Base-by-base conservation (phyloP, 208 protist genomes). In the Novymonas esmeraldas region DNA sequence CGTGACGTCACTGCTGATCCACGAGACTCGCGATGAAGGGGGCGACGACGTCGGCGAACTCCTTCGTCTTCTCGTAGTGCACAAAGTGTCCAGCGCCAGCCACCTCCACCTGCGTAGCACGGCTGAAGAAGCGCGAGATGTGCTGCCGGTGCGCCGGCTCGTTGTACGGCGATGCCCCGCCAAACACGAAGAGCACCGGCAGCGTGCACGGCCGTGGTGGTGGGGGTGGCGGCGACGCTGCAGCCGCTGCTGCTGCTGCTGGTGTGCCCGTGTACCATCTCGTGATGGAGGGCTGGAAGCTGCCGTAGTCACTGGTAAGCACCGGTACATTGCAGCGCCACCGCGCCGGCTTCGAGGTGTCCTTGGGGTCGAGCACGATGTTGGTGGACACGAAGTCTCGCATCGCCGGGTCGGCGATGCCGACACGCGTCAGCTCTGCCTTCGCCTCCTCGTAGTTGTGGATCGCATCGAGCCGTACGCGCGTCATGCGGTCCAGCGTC, bases 111-210 rank as follows among this genome's bases (percentile, higher is more conserved):
- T 90, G 76, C 57, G 26, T 65, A 6, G 73, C 61, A 44, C 89
- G 85, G 0, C 87, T 75, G 46, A 96, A 96, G 68, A 90, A 90
- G 6, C 11, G 45, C 22, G 73, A 16, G 39, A 94, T 84, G 13
- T 67, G 57, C 24, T 28, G 64, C 2, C 82, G 62, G 42, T 81
- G 65, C 46, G 54, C 76, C 13, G 70, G 16, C 24, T 76, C 73
- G 57, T 96, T 93, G 67, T 93, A 93, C 26, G 86, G 85, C 33
- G 86, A 94, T 49, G 83, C 66, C 16, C 68, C 72, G n/a, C 90
- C 90, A 70, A 94, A 96, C 6, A 96, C 90, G 70, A 96, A 96
- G 31, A 94, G 66, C 20, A 82, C 78, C 18, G 90, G 90, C 55
- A 96, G 48, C 51, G 76, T 75, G 71, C 85, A 93, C 11, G 70